A percentile compares a stretch with the other conserved stretches of the same genome.
Evolutionary conservation across 1,284 basidiomycete species (phyloP).

Genomic region (Athelia psychrophila): DNA sequence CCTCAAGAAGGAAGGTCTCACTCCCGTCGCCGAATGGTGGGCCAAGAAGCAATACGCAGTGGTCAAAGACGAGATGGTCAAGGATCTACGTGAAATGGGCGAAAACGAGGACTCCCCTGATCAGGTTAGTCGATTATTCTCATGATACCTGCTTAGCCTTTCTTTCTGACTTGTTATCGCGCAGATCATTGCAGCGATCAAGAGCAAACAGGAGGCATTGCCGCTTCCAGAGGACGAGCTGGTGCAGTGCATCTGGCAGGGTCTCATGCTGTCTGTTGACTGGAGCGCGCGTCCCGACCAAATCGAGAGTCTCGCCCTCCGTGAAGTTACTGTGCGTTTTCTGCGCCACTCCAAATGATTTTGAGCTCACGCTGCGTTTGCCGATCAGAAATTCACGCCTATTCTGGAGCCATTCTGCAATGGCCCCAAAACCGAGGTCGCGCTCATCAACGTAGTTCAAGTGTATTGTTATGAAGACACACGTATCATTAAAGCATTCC

Average conservation of each 20-base stretch:
- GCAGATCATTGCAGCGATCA: slow-evolving; percentile 77
- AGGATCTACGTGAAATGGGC: slow-evolving; percentile 57
- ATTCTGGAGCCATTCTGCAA: slow-evolving; percentile 88
- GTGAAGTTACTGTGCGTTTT: slow-evolving; percentile 73
- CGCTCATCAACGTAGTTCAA: slow-evolving; percentile 91
- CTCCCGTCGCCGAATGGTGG: slow-evolving; percentile 88
- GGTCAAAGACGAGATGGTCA: slow-evolving; percentile 66
- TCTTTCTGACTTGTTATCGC: slow-evolving; percentile 5
- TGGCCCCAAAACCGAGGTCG: slow-evolving; percentile 86
- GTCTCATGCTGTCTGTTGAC: slow-evolving; percentile 83
- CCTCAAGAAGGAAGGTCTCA: slow-evolving; percentile 78
- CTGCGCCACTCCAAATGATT: not conserved
- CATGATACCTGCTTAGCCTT: slow-evolving; percentile 1
- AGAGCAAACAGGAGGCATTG: slow-evolving; percentile 61
- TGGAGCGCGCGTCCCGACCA: slow-evolving; percentile 88
- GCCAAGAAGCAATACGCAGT: slow-evolving; percentile 81
- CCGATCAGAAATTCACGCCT: slow-evolving; percentile 74
- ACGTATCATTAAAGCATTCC: slow-evolving; percentile 90
- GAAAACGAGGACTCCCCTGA: slow-evolving; percentile 62
- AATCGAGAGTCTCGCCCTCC: slow-evolving; percentile 80
- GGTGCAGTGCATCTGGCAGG: slow-evolving; percentile 88
- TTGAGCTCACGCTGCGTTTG: slow-evolving; percentile 4
- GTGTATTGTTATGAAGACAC: slow-evolving; percentile 95
- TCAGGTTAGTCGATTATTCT: slow-evolving; percentile 42
- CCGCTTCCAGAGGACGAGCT: slow-evolving; percentile 83